phyloP scores from a whole-genome alignment of 2,329 filamentous ascomycete genomes.

The Ophiostoma angusticollis region DNA sequence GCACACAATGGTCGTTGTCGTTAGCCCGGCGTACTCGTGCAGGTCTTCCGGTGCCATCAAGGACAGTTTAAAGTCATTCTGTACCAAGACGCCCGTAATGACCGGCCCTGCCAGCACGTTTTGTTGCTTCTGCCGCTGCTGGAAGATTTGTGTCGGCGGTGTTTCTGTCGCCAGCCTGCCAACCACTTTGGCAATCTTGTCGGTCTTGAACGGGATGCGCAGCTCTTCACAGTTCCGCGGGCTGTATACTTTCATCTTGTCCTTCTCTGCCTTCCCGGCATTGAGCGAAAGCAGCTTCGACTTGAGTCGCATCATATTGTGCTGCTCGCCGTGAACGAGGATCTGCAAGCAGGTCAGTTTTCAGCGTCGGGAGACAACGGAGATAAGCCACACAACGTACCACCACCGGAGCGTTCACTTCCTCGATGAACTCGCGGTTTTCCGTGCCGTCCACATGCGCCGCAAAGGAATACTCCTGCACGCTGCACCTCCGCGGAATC shows the following conservation, averaged over 20 bases:
- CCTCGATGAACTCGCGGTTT: slow-evolving; percentile 93
- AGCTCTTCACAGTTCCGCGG: slow-evolving; percentile 93
- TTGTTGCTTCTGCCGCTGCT: slow-evolving; percentile 1
- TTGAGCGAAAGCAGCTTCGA: slow-evolving; percentile 92
- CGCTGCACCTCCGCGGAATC: slow-evolving; percentile 83
- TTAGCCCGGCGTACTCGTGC: slow-evolving; percentile 91
- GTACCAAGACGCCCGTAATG: slow-evolving; percentile 82
- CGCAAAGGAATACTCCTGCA: slow-evolving; percentile 90
- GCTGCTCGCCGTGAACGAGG: slow-evolving; percentile 89
- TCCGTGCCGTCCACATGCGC: slow-evolving; percentile 94
- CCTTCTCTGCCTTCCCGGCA: slow-evolving; percentile 60
- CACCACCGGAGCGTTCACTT: slow-evolving; percentile 82
- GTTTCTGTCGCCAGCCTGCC: slow-evolving; percentile 78
- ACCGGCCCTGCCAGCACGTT: slow-evolving; percentile 32
- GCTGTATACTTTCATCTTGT: slow-evolving; percentile 83
- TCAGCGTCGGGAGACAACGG: no score
- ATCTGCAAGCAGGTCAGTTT: slow-evolving; percentile 61
- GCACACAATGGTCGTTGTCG: slow-evolving; percentile 86
- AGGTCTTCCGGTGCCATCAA: slow-evolving; percentile 95
- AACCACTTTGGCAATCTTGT: slow-evolving; percentile 93
- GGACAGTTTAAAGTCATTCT: slow-evolving; percentile 95
- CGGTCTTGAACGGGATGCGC: slow-evolving; percentile 85
- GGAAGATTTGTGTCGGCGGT: slow-evolving; percentile 39
- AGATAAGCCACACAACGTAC: slow-evolving; percentile 39
- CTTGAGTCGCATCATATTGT: slow-evolving; percentile 96